phyloP scores from a whole-genome alignment of 306 rosid genomes.

The Abrus pulchellus region DNA sequence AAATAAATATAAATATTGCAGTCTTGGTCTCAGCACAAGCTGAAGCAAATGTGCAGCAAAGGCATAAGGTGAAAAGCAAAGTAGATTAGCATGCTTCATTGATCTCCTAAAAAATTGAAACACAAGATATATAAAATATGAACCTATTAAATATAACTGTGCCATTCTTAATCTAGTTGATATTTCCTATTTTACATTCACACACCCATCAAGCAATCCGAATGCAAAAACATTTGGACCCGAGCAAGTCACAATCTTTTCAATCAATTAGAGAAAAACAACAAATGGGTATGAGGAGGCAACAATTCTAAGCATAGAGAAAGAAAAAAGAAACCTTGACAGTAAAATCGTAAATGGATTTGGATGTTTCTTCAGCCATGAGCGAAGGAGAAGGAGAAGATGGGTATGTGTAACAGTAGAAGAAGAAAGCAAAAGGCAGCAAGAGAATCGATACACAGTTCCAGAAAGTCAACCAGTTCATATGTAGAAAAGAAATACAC shows the following conservation, averaged over 20 bases:
- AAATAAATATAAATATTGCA: conserved; percentile 24
- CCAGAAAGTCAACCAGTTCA: conserved; percentile 48
- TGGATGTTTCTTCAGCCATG: conserved; percentile 73
- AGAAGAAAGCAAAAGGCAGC: conserved; percentile 58
- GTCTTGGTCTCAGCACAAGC: not conserved
- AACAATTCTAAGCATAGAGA: not conserved
- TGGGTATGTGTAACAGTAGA: conserved; percentile 32
- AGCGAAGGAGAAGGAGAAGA: conserved; percentile 43
- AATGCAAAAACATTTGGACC: conserved; percentile 4
- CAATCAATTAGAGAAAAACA: not conserved
- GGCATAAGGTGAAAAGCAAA: conserved; percentile 7
- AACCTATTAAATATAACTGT: not conserved
- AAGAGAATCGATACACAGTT: conserved; percentile 57
- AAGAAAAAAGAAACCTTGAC: conserved; percentile 63
- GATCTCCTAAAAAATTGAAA: conserved; percentile 13
- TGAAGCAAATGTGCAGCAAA: not conserved
- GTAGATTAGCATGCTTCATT: not conserved
- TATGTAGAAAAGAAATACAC: not conserved
- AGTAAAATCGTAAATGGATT: conserved; percentile 77
- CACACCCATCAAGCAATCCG: conserved; percentile 34
- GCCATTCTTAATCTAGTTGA: not conserved
- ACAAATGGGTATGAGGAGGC: conserved; percentile 1
- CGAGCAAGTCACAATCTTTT: not conserved
- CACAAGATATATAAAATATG: not conserved
- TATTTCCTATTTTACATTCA: not conserved